These are phyloP conservation scores for Pythium rhizo-oryzae DNA, from an alignment of 352 stramenopile species.

Conservation along the genomic window DNA sequence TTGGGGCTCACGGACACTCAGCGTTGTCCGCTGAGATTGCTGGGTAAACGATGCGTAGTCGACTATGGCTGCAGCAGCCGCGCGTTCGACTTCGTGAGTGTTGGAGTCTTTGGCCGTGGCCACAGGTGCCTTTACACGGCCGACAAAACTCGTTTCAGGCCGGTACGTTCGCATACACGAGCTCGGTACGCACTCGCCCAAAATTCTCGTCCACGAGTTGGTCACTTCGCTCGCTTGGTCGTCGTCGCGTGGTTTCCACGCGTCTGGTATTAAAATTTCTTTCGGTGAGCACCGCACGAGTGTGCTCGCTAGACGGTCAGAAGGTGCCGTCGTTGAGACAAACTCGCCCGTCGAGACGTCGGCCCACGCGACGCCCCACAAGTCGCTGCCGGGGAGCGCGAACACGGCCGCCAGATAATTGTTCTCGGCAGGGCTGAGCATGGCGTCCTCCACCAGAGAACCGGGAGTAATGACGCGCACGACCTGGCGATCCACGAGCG, in stretches of 20 bases:
- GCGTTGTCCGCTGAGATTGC: constrained; percentile 26
- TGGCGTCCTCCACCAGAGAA: constrained; percentile 76
- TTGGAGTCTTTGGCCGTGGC: not conserved
- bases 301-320: constrained; percentile 59
- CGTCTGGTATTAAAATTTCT: constrained; percentile 62
- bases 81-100: not conserved
- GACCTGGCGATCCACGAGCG: constrained; percentile 74
- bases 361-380: constrained; percentile 68
- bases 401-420: constrained; percentile 75
- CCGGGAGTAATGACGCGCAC: constrained; percentile 78
- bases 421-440: constrained; percentile 77
- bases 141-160: constrained; percentile 16
- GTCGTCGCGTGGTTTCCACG: constrained; percentile 4
- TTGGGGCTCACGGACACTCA: constrained; percentile 43
- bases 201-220: constrained; percentile 9
- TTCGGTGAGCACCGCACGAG: constrained; percentile 66
- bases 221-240: constrained; percentile 10
- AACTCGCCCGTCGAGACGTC: constrained; percentile 84
- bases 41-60: constrained; percentile 76
- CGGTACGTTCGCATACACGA: constrained; percentile 71
- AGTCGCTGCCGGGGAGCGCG: constrained; percentile 25
- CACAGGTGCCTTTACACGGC: constrained; percentile 23
- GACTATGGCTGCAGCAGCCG: constrained; percentile 46
- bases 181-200: constrained; percentile 48
- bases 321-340: constrained; percentile 56